Percentiles rank a stretch among this genome's conserved stretches.
These are phyloP conservation scores for Jaltomata sinuosa DNA, from an alignment of 257 asterid genomes.

Conservation along the genomic window DNA sequence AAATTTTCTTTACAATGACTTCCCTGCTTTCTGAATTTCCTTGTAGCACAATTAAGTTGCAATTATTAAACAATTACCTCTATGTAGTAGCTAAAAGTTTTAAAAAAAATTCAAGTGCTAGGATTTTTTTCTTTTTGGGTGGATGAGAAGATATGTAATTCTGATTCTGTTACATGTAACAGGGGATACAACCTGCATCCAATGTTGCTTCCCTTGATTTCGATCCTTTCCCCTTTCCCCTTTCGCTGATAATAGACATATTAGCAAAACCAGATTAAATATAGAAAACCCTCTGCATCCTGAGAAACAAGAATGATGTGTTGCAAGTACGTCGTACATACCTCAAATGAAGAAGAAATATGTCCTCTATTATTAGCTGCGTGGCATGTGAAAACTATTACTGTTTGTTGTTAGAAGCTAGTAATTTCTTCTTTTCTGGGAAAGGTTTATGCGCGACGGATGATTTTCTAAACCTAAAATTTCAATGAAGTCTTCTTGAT, in stretches of 20 bases:
- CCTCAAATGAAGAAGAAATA: neutral
- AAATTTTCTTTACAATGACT: neutral
- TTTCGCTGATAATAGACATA: neutral
- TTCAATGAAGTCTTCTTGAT: neutral
- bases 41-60: neutral
- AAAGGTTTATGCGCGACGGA: neutral
- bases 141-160: neutral
- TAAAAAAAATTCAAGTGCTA: too few relatives aligned
- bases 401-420: neutral
- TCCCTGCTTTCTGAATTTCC: neutral
- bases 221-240: neutral
- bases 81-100: neutral
- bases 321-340: neutral
- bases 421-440: neutral
- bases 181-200: neutral
- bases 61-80: neutral
- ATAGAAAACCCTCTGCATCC: neutral
- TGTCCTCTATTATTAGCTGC: neutral
- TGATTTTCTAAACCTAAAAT: neutral
- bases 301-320: neutral
- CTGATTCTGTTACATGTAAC: neutral
- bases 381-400: neutral
- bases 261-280: neutral
- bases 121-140: neutral
- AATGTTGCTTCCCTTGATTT: neutral